Conservation (phyloP, 2,329 filamentous ascomycete genomes). For the Botrytis porri region DNA sequence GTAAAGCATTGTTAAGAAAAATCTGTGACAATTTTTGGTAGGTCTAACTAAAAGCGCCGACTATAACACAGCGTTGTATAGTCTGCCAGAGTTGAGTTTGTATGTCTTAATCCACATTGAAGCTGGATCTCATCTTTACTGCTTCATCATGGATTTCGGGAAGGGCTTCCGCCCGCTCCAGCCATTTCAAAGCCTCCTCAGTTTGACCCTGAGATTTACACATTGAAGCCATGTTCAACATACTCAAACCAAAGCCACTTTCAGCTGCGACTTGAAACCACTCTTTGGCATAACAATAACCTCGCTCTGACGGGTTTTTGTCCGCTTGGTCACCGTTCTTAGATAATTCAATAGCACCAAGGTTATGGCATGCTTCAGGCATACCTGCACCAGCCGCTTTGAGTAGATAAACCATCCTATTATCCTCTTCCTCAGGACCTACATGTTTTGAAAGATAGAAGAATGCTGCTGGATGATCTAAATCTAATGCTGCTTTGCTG, state of each 20-base stretch:
- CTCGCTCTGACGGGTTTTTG: slow-evolving; percentile 21
- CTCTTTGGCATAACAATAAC: slow-evolving; percentile 35
- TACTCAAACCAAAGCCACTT: slow-evolving; percentile 31
- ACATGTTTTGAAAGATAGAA: slow-evolving; percentile 34
- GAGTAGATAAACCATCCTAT: slow-evolving; percentile 30
- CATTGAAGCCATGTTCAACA: slow-evolving; percentile 35
- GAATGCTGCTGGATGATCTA: slow-evolving; percentile 35
- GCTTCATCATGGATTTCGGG: slow-evolving; percentile 4
- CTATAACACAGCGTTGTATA: not conserved
- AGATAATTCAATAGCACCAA: slow-evolving; percentile 32
- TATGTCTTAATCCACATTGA: not conserved
- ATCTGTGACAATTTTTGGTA: not conserved
- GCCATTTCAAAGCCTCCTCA: slow-evolving; percentile 29
- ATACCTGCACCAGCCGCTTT: slow-evolving; percentile 37
- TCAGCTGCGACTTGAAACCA: slow-evolving; percentile 35
- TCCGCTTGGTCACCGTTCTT: slow-evolving; percentile 21
- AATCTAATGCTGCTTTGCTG: slow-evolving; percentile 34
- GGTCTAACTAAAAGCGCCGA: not conserved
- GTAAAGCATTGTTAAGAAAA: not conserved
- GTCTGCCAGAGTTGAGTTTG: not conserved
- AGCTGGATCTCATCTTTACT: not conserved
- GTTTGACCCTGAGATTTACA: slow-evolving; percentile 27
- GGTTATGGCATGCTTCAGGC: slow-evolving; percentile 34
- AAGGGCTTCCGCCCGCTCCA: slow-evolving; percentile 26
- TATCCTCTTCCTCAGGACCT: slow-evolving; percentile 22